Base-by-base conservation (phyloP, 1,284 basidiomycete species). In the Ceratobasidium sp. region DNA sequence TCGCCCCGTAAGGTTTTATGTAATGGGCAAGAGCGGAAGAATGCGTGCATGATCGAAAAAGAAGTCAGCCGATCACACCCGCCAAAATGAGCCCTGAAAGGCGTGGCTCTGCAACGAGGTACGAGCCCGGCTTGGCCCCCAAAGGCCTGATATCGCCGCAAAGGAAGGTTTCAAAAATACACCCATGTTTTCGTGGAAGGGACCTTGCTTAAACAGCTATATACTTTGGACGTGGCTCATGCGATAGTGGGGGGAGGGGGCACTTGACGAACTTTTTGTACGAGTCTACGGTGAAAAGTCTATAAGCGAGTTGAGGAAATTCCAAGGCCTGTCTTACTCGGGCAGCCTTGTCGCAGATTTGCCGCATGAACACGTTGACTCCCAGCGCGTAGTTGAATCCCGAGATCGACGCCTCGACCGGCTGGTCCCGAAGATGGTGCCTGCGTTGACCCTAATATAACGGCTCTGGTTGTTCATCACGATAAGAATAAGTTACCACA, bases 51-150 rank as follows among this genome's bases (percentile, higher is more conserved):
- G 19, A 49, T 11, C 64, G 11, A 5, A 49, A 22, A 25, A 49
- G 40, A 46, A 66, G 43, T 37, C 19, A 29, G 56, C 17, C 34
- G 67, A 56, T 54, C 67, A 40, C 29, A 57, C 17, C 46, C 17
- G 56, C 37, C 67, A 56, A 56, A 56, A 69, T 17, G 34, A 57
- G 32, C 29, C 65, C 22, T 67, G 25, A 29, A 7, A 32, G 11
- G 54, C 11, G 17, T 29, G 54, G 19, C 19, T 19, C 56, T 17
- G 37, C 37, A 9, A 5, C 59, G 4, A 62, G 59, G 59, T 19
- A 43, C 59, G 7, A 22, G 5, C 15, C 11, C 11, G 37, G 59
- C 34, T 32, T 17, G 29, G 56, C 56, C 13, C 19, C 46, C 46
- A 19, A 13, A 22, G 8, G 51, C 25, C 17, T 59, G 29, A 37